phyloP scores from a whole-genome alignment of 306 rosid genomes.

The Vigna unguiculata region DNA sequence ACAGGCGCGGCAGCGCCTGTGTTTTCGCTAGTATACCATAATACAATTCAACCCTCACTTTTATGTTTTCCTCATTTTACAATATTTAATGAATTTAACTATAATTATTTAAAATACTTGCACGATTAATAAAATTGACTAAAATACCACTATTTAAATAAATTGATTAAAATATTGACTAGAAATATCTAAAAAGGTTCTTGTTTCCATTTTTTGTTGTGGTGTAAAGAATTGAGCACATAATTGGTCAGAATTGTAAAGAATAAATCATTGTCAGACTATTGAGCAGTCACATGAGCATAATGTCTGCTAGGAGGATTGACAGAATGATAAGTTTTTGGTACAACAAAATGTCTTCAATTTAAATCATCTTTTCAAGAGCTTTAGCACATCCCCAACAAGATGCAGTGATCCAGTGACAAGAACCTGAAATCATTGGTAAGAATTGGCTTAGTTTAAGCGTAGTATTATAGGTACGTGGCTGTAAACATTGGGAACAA shows the following conservation, averaged over 20 bases:
- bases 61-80: no score
- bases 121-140: no score
- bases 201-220: background rate
- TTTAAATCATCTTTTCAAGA: constrained; percentile 49
- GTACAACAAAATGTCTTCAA: constrained; percentile 33
- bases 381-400: constrained; percentile 57
- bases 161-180: no score
- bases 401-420: constrained; percentile 84
- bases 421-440: constrained; percentile 63
- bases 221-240: no score
- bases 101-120: no score
- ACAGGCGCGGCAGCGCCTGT: no score
- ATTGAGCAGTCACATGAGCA: constrained; percentile 10
- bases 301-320: background rate
- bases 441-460: constrained; percentile 24
- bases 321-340: constrained; percentile 19
- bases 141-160: no score
- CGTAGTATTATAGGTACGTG: background rate
- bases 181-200: no score
- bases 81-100: no score
- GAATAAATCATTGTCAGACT: background rate
- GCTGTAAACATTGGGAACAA: background rate
- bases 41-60: no score
- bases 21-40: no score
- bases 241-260: background rate